Conservation (phyloP, 192 early-diverging fungal genomes). For the Coemansia sp. region DNA sequence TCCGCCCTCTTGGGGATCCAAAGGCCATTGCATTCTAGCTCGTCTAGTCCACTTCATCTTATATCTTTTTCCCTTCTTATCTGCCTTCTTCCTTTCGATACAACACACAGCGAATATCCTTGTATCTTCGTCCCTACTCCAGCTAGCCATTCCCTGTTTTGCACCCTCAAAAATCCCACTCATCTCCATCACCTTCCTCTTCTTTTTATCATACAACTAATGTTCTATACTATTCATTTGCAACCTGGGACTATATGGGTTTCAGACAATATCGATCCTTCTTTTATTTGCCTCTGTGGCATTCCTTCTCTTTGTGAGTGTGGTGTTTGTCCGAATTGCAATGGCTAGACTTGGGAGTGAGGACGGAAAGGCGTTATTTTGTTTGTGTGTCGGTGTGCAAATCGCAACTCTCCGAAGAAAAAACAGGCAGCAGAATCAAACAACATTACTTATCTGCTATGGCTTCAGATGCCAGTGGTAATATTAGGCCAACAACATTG, state of each 20-base stretch:
- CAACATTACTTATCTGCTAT: too few species aligned
- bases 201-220: background rate
- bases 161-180: background rate
- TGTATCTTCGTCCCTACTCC: background rate
- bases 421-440: background rate
- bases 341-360: conserved; percentile 12
- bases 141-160: background rate
- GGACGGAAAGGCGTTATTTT: conserved; percentile 2
- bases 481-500: too few species aligned
- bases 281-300: background rate
- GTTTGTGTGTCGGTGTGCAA: conserved; percentile 4
- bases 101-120: background rate
- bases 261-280: background rate
- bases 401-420: background rate
- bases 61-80: background rate
- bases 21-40: background rate
- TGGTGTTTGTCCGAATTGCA: background rate
- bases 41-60: background rate
- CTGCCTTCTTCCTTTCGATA: background rate
- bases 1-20: background rate
- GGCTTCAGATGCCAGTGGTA: too few species aligned
- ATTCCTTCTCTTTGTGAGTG: conserved; percentile 6
- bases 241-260: too few species aligned
- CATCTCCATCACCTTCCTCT: background rate
- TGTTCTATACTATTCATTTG: background rate